Evolutionary conservation across 305 asterid species (phyloP).

Genomic region (Caryopteris hybrid): DNA sequence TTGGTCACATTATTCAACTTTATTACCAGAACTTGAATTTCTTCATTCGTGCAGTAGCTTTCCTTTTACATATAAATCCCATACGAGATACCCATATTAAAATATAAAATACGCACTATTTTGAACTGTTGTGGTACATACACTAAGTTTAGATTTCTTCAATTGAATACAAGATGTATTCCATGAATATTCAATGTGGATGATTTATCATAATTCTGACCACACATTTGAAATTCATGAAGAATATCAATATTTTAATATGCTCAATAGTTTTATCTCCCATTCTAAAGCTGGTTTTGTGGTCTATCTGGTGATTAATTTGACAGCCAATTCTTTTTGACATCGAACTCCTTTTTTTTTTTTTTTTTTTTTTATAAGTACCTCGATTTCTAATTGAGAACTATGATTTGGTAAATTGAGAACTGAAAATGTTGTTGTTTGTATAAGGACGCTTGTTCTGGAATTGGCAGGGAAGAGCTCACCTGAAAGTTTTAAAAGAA

Average conservation of each 20-base stretch:
- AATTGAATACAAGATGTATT: not conserved
- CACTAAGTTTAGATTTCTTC: not conserved
- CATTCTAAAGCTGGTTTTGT: not conserved
- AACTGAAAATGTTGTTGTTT: conserved; percentile 11
- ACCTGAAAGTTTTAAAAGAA: conserved; percentile 30
- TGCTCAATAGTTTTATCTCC: not conserved
- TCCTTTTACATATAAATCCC: not conserved
- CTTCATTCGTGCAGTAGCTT: not conserved
- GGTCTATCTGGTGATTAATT: not conserved
- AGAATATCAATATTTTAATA: not conserved
- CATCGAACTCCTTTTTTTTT: too few species aligned
- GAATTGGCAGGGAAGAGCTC: conserved; percentile 50
- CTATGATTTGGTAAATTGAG: not conserved
- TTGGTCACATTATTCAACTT: not conserved
- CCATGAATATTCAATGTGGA: not conserved
- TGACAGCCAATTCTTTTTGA: not conserved
- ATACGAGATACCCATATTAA: not conserved
- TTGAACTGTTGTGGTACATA: not conserved
- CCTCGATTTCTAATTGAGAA: not conserved
- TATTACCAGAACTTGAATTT: not conserved
- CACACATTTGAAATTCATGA: not conserved
- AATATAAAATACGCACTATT: too few species aligned
- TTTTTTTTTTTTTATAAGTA: too few species aligned
- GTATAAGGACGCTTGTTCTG: conserved; percentile 56
- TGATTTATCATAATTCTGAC: not conserved